A percentile compares a stretch with the other conserved stretches of the same genome.
Evolutionary conservation across 2,329 filamentous ascomycete genomes (phyloP).

Genomic region (Diaporthe vexans): DNA sequence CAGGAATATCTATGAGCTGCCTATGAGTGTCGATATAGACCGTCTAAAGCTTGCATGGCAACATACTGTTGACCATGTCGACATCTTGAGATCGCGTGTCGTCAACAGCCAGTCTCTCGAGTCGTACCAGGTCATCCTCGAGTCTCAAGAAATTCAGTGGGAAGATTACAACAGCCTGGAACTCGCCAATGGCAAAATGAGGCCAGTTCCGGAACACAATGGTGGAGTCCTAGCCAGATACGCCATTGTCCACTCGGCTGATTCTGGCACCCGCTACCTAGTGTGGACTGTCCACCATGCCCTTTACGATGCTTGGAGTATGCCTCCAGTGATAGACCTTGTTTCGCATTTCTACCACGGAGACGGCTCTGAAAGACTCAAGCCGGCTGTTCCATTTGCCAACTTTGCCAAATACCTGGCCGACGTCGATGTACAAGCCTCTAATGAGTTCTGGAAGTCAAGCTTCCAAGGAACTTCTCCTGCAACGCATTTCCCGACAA

Average conservation of each 20-base stretch:
- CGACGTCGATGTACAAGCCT: conserved; percentile 5
- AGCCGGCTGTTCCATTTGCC: neutral
- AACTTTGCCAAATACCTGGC: conserved; percentile 22
- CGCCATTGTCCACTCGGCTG: conserved; percentile 2
- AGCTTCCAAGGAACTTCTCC: conserved; percentile 7
- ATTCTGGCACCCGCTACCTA: neutral
- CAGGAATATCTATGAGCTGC: neutral
- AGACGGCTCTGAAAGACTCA: neutral
- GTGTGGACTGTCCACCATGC: conserved; percentile 65
- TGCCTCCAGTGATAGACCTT: conserved; percentile 64
- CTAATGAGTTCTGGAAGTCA: conserved; percentile 20
- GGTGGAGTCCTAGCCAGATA: neutral
- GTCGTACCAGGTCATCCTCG: conserved; percentile 5
- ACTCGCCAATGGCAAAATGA: too few species aligned
- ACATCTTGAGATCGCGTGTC: neutral
- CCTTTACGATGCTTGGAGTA: conserved; percentile 70
- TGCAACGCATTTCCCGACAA: conserved; percentile 10
- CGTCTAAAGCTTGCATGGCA: conserved; percentile 5
- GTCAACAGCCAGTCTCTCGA: conserved; percentile 9
- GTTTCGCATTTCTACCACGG: conserved; percentile 59
- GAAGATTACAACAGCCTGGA: neutral
- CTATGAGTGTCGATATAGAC: neutral
- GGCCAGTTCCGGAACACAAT: neutral
- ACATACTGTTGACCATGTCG: conserved; percentile 10
- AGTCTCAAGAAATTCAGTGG: neutral